Base-by-base conservation (phyloP, 202 grass and related monocot species). In the Brachypodium distachyon region DNA sequence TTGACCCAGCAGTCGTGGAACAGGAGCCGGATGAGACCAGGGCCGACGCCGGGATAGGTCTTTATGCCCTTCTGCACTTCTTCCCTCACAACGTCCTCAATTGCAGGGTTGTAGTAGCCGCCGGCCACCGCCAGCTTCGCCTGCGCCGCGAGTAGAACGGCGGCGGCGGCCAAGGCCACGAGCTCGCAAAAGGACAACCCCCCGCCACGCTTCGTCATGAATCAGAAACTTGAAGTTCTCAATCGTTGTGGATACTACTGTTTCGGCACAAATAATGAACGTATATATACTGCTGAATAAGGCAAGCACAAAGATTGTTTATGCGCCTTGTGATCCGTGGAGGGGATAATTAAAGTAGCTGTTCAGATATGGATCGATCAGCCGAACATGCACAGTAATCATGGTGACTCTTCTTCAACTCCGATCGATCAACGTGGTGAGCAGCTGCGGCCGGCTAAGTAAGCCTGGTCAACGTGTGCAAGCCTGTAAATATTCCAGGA, bases 1-100 rank as follows among this genome's bases (percentile, higher is more conserved):
- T 68, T 50, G 18, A 94, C 88, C 52, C 82, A 90, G 55, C 82
- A 86, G 68, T 94, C 91, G 27, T 90, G 87, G 58, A 90, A 94
- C 1, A 86, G 31, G 61, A 93, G 74, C 43, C 90, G 57, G 9
- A 93, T 16, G 8, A 81, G 23, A 1, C 53, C 79, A 17, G 72
- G 38, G 22, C 21, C 40, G 13, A 18, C 7, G 41, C n/a, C 18
- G 18, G 0, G 53, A 71, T 25, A 1, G 63, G 4, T 11, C 12
- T n/a, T 14, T n/a, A n/a, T n/a, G n/a, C n/a, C n/a, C n/a, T n/a
- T n/a, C n/a, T n/a, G n/a, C 49, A 83, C 16, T 7, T 59, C 6
- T 5, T 3, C 9, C 38, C 63, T 38, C 40, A 69, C 72, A 2
- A 12, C 28, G 6, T 6, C 33, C 56, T n/a, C 3, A 13, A 60